A percentile compares a stretch with the other conserved stretches of the same genome.
phyloP scores from a whole-genome alignment of 768 basidiomycete genomes.

The Boletus edulis region DNA sequence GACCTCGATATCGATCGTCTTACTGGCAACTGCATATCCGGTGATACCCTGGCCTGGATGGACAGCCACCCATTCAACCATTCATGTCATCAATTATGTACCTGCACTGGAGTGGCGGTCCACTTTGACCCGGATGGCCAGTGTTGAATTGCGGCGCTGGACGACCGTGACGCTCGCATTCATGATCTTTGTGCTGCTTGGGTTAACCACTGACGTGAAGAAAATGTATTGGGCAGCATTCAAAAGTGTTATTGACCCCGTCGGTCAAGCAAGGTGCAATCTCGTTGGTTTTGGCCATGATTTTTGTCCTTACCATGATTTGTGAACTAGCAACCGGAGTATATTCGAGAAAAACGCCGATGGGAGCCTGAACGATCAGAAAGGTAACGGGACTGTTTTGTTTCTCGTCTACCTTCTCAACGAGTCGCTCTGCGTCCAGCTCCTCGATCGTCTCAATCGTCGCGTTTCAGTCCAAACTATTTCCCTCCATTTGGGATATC shows the following conservation, averaged over 20 bases:
- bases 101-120: conserved; percentile 10
- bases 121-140: background rate
- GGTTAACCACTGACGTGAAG: conserved; percentile 14
- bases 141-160: conserved; percentile 18
- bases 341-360: background rate
- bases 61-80: conserved; percentile 16
- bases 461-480: background rate
- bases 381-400: background rate
- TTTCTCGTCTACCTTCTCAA: background rate
- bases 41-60: conserved; percentile 21
- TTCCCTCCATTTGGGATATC: background rate
- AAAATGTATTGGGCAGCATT: conserved; percentile 10
- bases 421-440: background rate
- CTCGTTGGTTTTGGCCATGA: background rate
- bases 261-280: background rate
- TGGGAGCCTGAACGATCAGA: background rate
- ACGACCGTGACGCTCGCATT: conserved; percentile 10
- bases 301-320: background rate
- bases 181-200: conserved; percentile 16
- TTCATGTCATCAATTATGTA: conserved; percentile 3
- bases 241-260: background rate
- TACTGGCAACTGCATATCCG: conserved; percentile 4
- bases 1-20: conserved; percentile 8
- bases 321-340: background rate
- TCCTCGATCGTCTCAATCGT: background rate